Evolutionary conservation across 2,329 filamentous ascomycete species (phyloP), one percentile per base, ranked within the genome.

Genomic region (Aspergillus uvarum): DNA sequence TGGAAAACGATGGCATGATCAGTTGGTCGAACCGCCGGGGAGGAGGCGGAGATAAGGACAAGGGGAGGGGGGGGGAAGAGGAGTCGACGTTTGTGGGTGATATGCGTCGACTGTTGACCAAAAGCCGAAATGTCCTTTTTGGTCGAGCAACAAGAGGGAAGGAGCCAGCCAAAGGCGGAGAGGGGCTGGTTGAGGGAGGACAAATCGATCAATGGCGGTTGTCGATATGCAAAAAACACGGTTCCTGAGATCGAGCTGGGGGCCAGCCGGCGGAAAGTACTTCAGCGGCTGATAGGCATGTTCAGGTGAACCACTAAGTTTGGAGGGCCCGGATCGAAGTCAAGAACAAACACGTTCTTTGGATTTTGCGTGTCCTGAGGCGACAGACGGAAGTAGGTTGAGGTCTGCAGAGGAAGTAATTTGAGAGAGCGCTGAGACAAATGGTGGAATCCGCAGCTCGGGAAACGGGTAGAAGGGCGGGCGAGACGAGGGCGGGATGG

Each of bases 1-100:
- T 74, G 58, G 74, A 68, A 56, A 78, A 73, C 52, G 76, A 75
- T 56, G 76, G 75, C 76, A 78, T 77, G 62, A 62, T 72, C 64
- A 58, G 52, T 59, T 62, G 59, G 51, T 58, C 51, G 19, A 47
- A 54, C 57, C 54, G 49, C 53, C 59, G 51, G 61, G 38, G 51
- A 31, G 21, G 51, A 59, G 59, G 50, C 31, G 51, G 56, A 51
- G 42, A 35, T 47, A 57, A 56, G 48, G 29, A 26, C 19, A 22
- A 32, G 38, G n/a, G 44, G 54, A 53, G 31, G 49, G 31, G 49
- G 31, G 21, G 51, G 51, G 53, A 16, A 44, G 57, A 48, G 47
- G 58, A 54, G 47, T 8, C 31, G 57, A 26, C 22, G 58, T 38
- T 51, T 47, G 56, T 32, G 52, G 50, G 50, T 56, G 42, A 50